phyloP scores from a whole-genome alignment of 495 filamentous ascomycete species.

The Trichoderma virens region DNA sequence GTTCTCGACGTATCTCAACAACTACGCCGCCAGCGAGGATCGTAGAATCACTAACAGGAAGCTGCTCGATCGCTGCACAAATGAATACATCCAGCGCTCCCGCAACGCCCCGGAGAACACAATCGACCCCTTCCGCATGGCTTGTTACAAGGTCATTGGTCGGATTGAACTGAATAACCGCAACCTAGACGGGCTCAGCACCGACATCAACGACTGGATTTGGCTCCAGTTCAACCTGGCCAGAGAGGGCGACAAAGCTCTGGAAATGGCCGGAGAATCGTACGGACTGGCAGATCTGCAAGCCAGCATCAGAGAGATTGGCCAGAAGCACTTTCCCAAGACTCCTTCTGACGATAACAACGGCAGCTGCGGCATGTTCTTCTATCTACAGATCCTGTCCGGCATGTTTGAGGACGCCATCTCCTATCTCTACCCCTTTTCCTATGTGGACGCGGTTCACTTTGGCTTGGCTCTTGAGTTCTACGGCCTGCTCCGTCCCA shows the following conservation, averaged over 20 bases:
- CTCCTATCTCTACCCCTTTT: slow-evolving; percentile 78
- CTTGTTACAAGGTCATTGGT: slow-evolving; percentile 95
- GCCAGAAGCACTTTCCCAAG: slow-evolving; percentile 72
- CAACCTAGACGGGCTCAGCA: slow-evolving; percentile 70
- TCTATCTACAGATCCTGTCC: slow-evolving; percentile 80
- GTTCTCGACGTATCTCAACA: slow-evolving; percentile 81
- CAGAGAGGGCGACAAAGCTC: slow-evolving; percentile 71
- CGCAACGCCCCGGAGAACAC: slow-evolving; percentile 79
- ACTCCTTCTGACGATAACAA: slow-evolving; percentile 59
- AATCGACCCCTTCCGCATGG: slow-evolving; percentile 91
- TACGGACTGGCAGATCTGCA: slow-evolving; percentile 85
- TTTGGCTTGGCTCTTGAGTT: slow-evolving; percentile 85
- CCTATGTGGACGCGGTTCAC: slow-evolving; percentile 87
- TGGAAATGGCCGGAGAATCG: slow-evolving; percentile 78
- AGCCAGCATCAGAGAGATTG: slow-evolving; percentile 76
- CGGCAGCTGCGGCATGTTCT: slow-evolving; percentile 79
- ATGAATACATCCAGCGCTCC: slow-evolving; percentile 76
- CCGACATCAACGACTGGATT: slow-evolving; percentile 87
- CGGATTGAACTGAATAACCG: slow-evolving; percentile 81
- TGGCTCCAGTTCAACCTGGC: slow-evolving; percentile 94
- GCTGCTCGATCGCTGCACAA: slow-evolving; percentile 76
- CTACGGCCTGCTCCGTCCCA: slow-evolving; percentile 84
- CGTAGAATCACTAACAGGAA: slow-evolving; percentile 60
- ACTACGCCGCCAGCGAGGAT: slow-evolving; percentile 62
- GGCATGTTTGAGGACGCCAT: slow-evolving; percentile 96